Percentiles rank a stretch among this genome's conserved stretches.
Conservation (phyloP, 352 stramenopile species). For the Phytophthora syringae region DNA sequence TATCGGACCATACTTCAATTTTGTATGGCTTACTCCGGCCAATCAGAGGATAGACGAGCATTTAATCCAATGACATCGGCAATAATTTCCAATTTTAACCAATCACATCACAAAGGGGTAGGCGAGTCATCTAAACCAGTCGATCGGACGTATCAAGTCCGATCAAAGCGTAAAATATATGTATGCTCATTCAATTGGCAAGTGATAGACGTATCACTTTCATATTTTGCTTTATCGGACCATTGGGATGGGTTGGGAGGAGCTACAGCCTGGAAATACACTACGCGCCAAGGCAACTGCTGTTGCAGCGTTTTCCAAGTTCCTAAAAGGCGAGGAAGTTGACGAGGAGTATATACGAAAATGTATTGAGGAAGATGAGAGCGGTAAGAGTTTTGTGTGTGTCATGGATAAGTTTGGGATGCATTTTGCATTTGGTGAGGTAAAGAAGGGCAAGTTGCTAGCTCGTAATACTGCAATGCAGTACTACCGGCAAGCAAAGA, state of each 20-base stretch:
- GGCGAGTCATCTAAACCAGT: conserved; percentile 11
- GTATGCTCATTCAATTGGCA: conserved; percentile 3
- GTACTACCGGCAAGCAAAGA: conserved; percentile 16
- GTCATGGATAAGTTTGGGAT: conserved; percentile 30
- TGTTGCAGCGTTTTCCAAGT: background rate
- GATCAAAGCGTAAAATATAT: conserved; percentile 13
- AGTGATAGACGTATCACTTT: background rate
- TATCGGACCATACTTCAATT: background rate
- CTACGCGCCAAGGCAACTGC: background rate
- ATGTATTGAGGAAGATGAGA: background rate
- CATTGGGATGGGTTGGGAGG: background rate
- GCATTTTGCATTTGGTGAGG: conserved; percentile 31
- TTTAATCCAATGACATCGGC: background rate
- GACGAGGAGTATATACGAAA: background rate
- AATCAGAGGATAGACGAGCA: background rate
- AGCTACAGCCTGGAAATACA: background rate
- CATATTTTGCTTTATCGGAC: background rate
- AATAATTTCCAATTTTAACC: conserved; percentile 6
- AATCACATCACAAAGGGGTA: conserved; percentile 8
- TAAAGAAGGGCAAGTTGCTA: background rate
- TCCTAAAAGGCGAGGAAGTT: background rate
- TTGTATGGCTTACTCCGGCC: background rate
- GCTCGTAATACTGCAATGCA: conserved; percentile 2
- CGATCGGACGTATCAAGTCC: conserved; percentile 18
- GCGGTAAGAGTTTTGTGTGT: background rate